A percentile compares a stretch with the other conserved stretches of the same genome.
These are phyloP conservation scores for Chrysochromulina tobinii DNA, from an alignment of 78 protist species.

Conservation along the genomic window DNA sequence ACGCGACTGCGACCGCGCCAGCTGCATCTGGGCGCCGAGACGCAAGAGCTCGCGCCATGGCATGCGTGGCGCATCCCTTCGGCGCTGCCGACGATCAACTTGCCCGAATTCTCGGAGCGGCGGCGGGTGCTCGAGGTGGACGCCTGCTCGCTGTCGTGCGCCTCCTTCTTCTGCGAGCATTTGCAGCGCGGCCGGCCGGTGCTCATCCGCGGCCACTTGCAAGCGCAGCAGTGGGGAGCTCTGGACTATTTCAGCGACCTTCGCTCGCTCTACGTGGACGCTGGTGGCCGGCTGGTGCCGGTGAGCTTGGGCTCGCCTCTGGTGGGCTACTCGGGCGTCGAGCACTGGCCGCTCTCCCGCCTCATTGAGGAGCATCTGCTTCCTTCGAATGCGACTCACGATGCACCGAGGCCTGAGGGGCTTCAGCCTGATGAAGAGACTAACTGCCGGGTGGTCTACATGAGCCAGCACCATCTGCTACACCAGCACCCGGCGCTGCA, in stretches of 20 bases:
- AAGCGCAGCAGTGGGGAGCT: not conserved
- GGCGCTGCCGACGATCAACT: not conserved
- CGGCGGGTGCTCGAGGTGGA: not conserved
- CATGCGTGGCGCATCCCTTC: not conserved
- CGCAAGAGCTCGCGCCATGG: not conserved
- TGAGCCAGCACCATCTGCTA: slow-evolving; percentile 9
- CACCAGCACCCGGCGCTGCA: slow-evolving; percentile 10
- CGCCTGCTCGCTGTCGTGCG: not conserved
- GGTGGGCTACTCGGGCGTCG: not conserved
- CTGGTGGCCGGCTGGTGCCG: not conserved
- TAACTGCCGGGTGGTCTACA: not conserved
- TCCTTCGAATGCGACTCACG: not conserved
- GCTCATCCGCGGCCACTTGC: not conserved
- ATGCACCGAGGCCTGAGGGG: not conserved
- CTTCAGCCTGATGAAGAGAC: not conserved
- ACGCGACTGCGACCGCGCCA: not conserved
- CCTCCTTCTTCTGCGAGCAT: not conserved
- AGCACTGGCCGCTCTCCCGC: not conserved
- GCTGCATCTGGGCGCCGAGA: not conserved
- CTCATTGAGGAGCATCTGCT: not conserved
- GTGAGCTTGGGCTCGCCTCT: not conserved
- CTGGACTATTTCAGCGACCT: not conserved
- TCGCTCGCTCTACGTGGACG: not conserved
- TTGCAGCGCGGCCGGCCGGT: not conserved
- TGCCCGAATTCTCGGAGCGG: not conserved